Evolutionary conservation across 768 basidiomycete genomes (phyloP).

Genomic region (Rossbeevera mucosa): DNA sequence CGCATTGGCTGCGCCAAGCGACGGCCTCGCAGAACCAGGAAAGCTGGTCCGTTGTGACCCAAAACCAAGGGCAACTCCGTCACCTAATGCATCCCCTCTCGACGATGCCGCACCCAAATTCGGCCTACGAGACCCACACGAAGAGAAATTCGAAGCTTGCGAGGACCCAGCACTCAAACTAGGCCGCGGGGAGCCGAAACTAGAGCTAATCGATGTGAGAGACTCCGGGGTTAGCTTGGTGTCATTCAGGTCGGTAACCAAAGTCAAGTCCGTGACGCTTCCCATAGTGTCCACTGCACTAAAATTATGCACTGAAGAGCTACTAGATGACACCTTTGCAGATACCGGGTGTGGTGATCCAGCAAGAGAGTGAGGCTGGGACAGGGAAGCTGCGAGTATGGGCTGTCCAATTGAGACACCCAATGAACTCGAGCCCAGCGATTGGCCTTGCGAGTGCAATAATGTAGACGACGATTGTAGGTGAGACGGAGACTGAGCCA

Average conservation of each 20-base stretch:
- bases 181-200: constrained; percentile 24
- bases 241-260: constrained; percentile 25
- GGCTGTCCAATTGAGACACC: constrained; percentile 17
- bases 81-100: constrained; percentile 17
- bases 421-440: constrained; percentile 14
- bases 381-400: constrained; percentile 20
- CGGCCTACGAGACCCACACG: constrained; percentile 21
- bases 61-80: constrained; percentile 13
- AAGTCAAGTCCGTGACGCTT: constrained; percentile 17
- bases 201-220: constrained; percentile 23
- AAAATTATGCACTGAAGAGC: constrained; percentile 19
- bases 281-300: constrained; percentile 9
- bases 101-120: constrained; percentile 20
- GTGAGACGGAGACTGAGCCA: constrained; percentile 23
- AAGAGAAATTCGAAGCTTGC: constrained; percentile 24
- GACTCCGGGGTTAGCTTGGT: constrained; percentile 23
- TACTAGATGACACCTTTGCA: constrained; percentile 20
- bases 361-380: constrained; percentile 26
- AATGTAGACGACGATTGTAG: constrained; percentile 12
- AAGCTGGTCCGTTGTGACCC: constrained; percentile 22
- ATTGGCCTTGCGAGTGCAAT: constrained; percentile 18
- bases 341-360: constrained; percentile 26
- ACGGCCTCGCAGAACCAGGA: constrained; percentile 14
- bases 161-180: constrained; percentile 28
- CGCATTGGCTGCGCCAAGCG: constrained; percentile 13